Base-by-base conservation (phyloP, 345 rosid species). In the Cardamine occulta region DNA sequence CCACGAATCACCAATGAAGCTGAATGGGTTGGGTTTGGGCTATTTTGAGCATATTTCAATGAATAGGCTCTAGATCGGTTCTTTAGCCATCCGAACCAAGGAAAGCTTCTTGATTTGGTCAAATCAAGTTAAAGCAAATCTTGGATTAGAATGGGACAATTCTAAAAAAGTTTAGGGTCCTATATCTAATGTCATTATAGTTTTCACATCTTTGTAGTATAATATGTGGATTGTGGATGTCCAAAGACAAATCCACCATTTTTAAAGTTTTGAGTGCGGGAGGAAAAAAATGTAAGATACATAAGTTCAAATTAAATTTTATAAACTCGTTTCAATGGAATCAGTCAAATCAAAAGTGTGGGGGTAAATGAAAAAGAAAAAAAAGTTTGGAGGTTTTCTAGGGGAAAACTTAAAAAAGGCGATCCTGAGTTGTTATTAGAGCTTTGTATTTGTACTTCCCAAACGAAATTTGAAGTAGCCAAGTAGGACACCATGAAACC, bases 1-100 rank as follows among this genome's bases (percentile, higher is more conserved):
- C 96, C 97, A 23, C 85, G 83, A n/a, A 68, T 74, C 3, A 55
- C 61, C 48, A 58, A 69, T 0, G 96, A 88, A 47, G 81, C 87
- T 2, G 91, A 90, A 14, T 90, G 95, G 96, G 92, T 88, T 2
- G 87, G 87, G 35, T 82, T 86, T 63, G 96, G 95, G 40, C 82
- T 94, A 12, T 91, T 94, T 65, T 91, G 68, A 78, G 14, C 21
- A 58, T 1, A 17, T 10, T 58, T 23, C 2, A 8, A 1, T 39
- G 6, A 63, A 69, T n/a, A 2, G 68, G 58, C 19, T 32, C 59
- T 70, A 23, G 37, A 53, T 65, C 7, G 73, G 76, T 58, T 65
- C 21, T 48, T 5, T 63, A 70, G 66, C 67, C 72, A 71, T 77
- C 76, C 67, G 68, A 70, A 47, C 31, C 66, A 54, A 37, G 8